Evolutionary conservation across 2,329 filamentous ascomycete species (phyloP).

Genomic region (Xylaria sp.): DNA sequence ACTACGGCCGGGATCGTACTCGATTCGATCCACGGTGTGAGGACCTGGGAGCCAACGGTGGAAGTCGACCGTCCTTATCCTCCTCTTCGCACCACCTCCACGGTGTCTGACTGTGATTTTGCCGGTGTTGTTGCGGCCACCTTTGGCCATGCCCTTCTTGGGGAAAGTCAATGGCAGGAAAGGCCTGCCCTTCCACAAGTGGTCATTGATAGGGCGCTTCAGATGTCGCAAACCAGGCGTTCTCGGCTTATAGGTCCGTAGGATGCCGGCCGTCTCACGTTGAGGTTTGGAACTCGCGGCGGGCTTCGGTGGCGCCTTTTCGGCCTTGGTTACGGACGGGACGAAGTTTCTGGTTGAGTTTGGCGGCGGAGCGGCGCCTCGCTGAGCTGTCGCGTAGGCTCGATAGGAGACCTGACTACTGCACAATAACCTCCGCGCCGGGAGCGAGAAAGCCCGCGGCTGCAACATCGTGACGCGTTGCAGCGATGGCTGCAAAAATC

Average conservation of each 20-base stretch:
- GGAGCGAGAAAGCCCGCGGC: conserved; percentile 39
- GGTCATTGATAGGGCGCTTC: conserved; percentile 90
- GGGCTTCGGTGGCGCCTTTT: conserved; percentile 26
- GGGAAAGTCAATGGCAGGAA: conserved; percentile 83
- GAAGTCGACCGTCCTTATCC: conserved; percentile 93
- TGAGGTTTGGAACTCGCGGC: conserved; percentile 27
- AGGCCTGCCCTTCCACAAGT: conserved; percentile 93
- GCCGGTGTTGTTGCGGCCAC: conserved; percentile 88
- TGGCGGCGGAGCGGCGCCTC: conserved; percentile 26
- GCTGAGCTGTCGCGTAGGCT: conserved; percentile 39
- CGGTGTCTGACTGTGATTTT: conserved; percentile 87
- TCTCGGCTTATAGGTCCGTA: conserved; percentile 90
- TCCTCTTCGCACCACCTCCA: conserved; percentile 88
- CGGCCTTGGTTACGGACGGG: conserved; percentile 25
- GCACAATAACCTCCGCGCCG: conserved; percentile 37
- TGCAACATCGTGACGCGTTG: conserved; percentile 41
- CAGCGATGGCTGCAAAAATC: conserved; percentile 24
- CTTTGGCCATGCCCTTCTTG: conserved; percentile 91
- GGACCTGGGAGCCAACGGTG: conserved; percentile 77
- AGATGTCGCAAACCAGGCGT: conserved; percentile 93
- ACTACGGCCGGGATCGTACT: conserved; percentile 92
- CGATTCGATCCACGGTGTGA: conserved; percentile 90
- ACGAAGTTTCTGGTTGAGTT: conserved; percentile 16
- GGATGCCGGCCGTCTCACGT: conserved; percentile 48
- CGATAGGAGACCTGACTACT: conserved; percentile 34